Evolutionary conservation across 129 eudicot genomes (phyloP), one percentile per base, ranked within the genome.

Genomic region (Artemisia tridentata): DNA sequence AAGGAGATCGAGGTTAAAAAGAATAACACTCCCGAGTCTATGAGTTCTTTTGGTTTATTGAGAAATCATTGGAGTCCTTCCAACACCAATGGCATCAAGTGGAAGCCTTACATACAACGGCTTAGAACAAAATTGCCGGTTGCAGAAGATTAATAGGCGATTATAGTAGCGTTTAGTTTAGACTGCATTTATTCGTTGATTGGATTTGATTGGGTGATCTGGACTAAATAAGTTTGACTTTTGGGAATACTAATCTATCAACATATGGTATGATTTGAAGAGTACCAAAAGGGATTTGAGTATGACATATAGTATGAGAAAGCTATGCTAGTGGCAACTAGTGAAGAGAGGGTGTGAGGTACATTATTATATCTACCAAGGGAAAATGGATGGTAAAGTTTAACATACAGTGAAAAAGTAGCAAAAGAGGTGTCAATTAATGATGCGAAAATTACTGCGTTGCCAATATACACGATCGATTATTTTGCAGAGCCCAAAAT

Each of bases 61-160:
- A 47, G 69, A 66, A 72, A 13, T 56, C 67, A 55, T 41, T 69
- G 85, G 47, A 82, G 77, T 76, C 41, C 81, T 18, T 69, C 76
- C n/a, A 68, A 76, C 78, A 19, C 52, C 80, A 48, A n/a, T 52
- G 88, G 86, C 41, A 67, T 72, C 15, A 87, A 85, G 70, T 77
- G 97, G 69, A 85, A 77, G 60, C 88, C n/a, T 83, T 41, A 60
- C 87, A 12, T 86, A 60, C 78, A 69, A 56, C 48, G 83, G 64
- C 31, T 58, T 67, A 49, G 88, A 82, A 61, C 84, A 75, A 45
- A 71, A 71, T 25, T 78, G 85, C 43, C 85, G 79, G 5, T 43
- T 51, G 14, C 80, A 59, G 61, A 85, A 81, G 69, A 82, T 8
- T 74, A 65, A 25, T 50, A 73, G 71, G 71, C 57, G 61, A 41